Evolutionary conservation across 2,329 filamentous ascomycete genomes (phyloP), one percentile per base, ranked within the genome.

Genomic region (Didymella keratinophila): DNA sequence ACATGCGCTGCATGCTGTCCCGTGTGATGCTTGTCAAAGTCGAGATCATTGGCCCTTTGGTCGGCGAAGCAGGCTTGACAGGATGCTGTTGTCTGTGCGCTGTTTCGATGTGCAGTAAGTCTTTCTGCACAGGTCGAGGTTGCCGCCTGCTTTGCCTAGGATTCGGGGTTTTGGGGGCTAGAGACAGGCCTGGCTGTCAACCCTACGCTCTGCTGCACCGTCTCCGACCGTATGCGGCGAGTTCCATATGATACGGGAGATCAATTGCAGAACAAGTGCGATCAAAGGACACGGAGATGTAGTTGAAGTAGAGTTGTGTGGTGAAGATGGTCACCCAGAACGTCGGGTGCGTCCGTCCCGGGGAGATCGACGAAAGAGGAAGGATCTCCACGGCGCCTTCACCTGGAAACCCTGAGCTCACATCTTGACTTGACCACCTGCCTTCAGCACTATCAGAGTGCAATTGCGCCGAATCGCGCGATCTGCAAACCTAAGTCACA

Each of bases 331-430:
- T 55, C 42, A 54, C 56, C 64, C 62, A 62, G 48, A 32, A 44
- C 18, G 39, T 62, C 58, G 60, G 65, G 64, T 61, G 48, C 50
- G 32, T 50, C 41, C 44, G 49, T n/a, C 46, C 48, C 54, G 30
- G 47, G 54, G 60, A 51, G 47, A 47, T 52, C 30, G 45, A 63
- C 61, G 8, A 56, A 63, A 61, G 42, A 21, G 52, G 54, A 58
- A 63, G 25, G 43, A 53, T 50, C 57, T 43, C 57, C 57, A 37
- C 12, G 14, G 16, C 49, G 45, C 53, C 41, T 37, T 53, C 44
- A 42, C 45, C n/a, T 21, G 27, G 25, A 36, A 3, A 10, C 8
- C 28, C 43, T 57, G 49, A 56, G 53, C 53, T 52, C 34, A 44
- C 46, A 39, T 52, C 43, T 49, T 52, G 56, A 44, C 25, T 56